Conservation (phyloP, 2,329 filamentous ascomycete species). For the Cyclaneusma minus region DNA sequence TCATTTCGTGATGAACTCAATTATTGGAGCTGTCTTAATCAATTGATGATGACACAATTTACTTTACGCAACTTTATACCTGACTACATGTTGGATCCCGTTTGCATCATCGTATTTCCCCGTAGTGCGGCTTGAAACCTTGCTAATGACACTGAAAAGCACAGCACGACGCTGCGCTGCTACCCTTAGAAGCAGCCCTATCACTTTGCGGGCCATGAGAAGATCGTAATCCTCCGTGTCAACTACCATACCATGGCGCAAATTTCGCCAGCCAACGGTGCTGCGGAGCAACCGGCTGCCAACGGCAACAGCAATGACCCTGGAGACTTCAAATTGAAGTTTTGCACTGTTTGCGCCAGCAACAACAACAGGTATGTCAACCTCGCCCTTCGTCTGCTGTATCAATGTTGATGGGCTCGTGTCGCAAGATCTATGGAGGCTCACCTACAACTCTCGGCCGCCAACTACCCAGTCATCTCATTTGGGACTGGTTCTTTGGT, state of each 20-base stretch:
- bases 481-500: constrained; percentile 95
- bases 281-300: constrained; percentile 5
- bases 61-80: constrained; percentile 9
- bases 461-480: constrained; percentile 87
- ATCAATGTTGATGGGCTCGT: constrained; percentile 8
- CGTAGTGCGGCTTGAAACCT: neutral
- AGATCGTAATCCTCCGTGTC: constrained; percentile 4
- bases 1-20: constrained; percentile 9
- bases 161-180: neutral
- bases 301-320: constrained; percentile 12
- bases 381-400: constrained; percentile 2
- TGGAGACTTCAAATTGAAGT: constrained; percentile 71
- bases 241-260: constrained; percentile 9
- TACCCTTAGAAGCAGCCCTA: neutral
- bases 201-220: neutral
- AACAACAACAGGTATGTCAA: constrained; percentile 77
- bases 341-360: constrained; percentile 97
- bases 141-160: neutral
- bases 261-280: constrained; percentile 6
- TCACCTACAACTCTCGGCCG: constrained; percentile 79
- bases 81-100: neutral
- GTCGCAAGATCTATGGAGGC: constrained; percentile 79
- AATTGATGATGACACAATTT: constrained; percentile 11
- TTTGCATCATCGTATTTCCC: neutral
- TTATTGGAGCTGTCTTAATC: constrained; percentile 13